phyloP scores from a whole-genome alignment of 2,329 filamentous ascomycete species.

The Westerdykella ornata region DNA sequence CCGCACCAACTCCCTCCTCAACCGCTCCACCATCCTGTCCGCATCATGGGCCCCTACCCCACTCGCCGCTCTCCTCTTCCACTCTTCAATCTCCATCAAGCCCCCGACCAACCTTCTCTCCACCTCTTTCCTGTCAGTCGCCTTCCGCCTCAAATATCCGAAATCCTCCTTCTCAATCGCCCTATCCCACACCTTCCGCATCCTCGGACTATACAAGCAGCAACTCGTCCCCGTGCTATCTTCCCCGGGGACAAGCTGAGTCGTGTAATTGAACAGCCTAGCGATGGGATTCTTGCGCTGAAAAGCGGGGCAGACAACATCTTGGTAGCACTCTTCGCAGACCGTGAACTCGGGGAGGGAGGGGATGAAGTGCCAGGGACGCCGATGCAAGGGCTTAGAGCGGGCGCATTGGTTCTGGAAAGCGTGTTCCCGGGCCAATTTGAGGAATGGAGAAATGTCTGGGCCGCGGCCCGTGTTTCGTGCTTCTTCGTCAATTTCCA shows the following conservation, averaged over 20 bases:
- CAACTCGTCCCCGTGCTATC: slow-evolving; percentile 51
- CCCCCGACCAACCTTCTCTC: slow-evolving; percentile 41
- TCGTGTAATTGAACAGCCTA: slow-evolving; percentile 45
- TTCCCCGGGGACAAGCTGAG: slow-evolving; percentile 49
- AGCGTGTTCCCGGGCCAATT: slow-evolving; percentile 49
- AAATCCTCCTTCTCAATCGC: slow-evolving; percentile 63
- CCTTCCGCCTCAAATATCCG: slow-evolving; percentile 55
- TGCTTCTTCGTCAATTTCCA: slow-evolving; percentile 46
- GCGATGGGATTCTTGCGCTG: slow-evolving; percentile 45
- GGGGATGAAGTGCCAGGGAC: slow-evolving; percentile 71
- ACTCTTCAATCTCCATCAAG: slow-evolving; percentile 29
- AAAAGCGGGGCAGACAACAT: slow-evolving; percentile 65
- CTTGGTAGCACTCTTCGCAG: slow-evolving; percentile 79
- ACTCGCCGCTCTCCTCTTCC: slow-evolving; percentile 13
- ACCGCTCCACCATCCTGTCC: slow-evolving; percentile 18
- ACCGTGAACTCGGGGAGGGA: slow-evolving; percentile 71
- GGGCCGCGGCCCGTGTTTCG: slow-evolving; percentile 34
- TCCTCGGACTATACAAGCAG: slow-evolving; percentile 72
- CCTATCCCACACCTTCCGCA: slow-evolving; percentile 65
- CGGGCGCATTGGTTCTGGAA: slow-evolving; percentile 54
- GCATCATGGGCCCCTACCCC: slow-evolving; percentile 12
- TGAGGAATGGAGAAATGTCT: slow-evolving; percentile 57
- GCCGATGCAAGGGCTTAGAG: slow-evolving; percentile 55
- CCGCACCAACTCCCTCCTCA: slow-evolving; percentile 19
- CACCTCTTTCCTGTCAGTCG: slow-evolving; percentile 45